Base-by-base conservation (phyloP, 164 flowering plant species). In the Platanus orientalis region DNA sequence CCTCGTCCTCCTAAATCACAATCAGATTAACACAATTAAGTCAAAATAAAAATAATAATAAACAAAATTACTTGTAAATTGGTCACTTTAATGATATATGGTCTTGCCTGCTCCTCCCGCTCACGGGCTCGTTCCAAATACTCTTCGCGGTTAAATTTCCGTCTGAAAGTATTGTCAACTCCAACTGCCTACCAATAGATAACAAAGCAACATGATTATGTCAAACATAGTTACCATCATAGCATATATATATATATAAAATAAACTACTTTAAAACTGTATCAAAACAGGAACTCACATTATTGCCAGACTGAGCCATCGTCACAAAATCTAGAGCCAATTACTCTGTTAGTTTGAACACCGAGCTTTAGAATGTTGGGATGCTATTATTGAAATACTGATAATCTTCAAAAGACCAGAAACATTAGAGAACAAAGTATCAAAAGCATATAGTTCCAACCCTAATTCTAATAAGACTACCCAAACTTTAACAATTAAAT, bases 101-200 rank as follows among this genome's bases (percentile, higher is more conserved):
- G 44, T 11, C 30, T 49, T 47, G 86, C 97, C 85, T 93, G 73
- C 58, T 71, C 76, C 71, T 89, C 97, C 26, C 97, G 91, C 57
- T 83, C 78, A 12, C 96, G 90, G 62, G 95, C 98, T 40, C 96
- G 87, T 72, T 93, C 84, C 52, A 84, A 69, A 56, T 75, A 87
- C 76, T 88, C 98, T 64, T 93, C 98, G 17, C 80, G 75, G 61
- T 87, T 84, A 36, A 86, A 89, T 67, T 90, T 93, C 54, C 79
- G 81, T 64, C 98, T 65, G 45, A 81, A 84, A 10, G 97, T 90
- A 70, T 88, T 87, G 65, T 93, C 98, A 21, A 87, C 85, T 48
- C 97, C 98, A 68, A 36, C 83, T 6, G 77, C 76, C 96, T 88
- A 62, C 62, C 61, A 0, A 63, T 44, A 57, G 20, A 27, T 11